Base-by-base conservation (phyloP, 2,329 filamentous ascomycete genomes). In the Kalmusia sp. region DNA sequence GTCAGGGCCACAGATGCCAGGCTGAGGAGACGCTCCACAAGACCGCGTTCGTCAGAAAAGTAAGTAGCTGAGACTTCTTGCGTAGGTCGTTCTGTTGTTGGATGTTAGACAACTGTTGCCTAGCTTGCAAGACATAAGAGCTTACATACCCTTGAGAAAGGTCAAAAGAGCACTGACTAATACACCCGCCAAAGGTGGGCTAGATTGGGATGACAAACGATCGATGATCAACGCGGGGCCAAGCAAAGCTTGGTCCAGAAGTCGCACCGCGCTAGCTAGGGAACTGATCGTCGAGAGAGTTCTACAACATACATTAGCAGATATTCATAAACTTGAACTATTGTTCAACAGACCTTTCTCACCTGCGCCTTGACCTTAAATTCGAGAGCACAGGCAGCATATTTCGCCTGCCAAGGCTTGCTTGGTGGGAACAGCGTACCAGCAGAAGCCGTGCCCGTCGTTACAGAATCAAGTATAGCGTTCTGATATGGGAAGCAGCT, bases 361-460 rank as follows among this genome's bases (percentile, higher is more conserved):
- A 73, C 52, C 31, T 75, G 71, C 27, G 70, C 65, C 41, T 61
- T 52, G n/a, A 75, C 49, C 46, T 59, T 65, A 12, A 45, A 53
- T 19, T 70, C 67, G 14, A 74, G 64, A 22, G 69, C 69, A 33
- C 59, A 48, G 6, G 68, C 65, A 6, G 68, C 66, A 49, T 74
- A 74, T 57, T 67, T 67, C 9, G 71, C 66, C 51, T 76, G 71
- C 40, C 66, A 74, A 1, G 65, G 59, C 31, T 67, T 74, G 6
- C 69, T 68, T 17, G 69, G 65, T 2, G 71, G 70, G n/a, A 75
- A 75, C 9, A 74, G 55, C 14, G 54, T 52, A 12, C 65, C 56
- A 6, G 62, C 45, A n/a, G 57, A 59, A 17, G 58, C 63, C 6
- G 58, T 55, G 8, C 62, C 68, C 3, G 58, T 54, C 14, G 62